Evolutionary conservation across 257 asterid species (phyloP).

Genomic region (Scutellaria barbata): DNA sequence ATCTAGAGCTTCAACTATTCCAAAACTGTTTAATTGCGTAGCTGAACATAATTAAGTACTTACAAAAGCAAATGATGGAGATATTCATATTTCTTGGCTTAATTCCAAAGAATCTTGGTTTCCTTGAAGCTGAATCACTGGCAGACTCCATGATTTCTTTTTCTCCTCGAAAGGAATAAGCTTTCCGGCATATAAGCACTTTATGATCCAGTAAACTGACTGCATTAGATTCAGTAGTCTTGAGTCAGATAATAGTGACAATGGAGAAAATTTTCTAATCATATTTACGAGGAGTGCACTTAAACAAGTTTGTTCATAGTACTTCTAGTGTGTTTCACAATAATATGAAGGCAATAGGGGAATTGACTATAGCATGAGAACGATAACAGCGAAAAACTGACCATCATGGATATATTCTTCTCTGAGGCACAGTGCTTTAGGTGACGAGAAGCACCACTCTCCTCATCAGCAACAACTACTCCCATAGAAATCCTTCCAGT

Average conservation of each 20-base stretch:
- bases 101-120: slow-evolving; percentile 43
- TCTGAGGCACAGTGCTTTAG: slow-evolving; percentile 75
- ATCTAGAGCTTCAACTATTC: slow-evolving; percentile 5
- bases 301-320: not conserved
- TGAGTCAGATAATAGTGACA: slow-evolving; percentile 22
- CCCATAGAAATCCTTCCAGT: slow-evolving; percentile 58
- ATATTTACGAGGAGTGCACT: not conserved
- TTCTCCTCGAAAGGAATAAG: slow-evolving; percentile 60
- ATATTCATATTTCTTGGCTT: slow-evolving; percentile 70
- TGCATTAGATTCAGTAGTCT: slow-evolving; percentile 47
- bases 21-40: not conserved
- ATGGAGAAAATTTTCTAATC: not conserved
- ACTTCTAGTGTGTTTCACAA: not conserved
- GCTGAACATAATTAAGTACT: slow-evolving; percentile 28
- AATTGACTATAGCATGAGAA: slow-evolving; percentile 19
- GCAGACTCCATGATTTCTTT: slow-evolving; percentile 33
- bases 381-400: slow-evolving; percentile 42
- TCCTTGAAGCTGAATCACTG: slow-evolving; percentile 44
- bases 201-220: slow-evolving; percentile 73
- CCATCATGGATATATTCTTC: slow-evolving; percentile 62
- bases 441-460: slow-evolving; percentile 66
- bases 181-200: slow-evolving; percentile 66
- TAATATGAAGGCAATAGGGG: not conserved
- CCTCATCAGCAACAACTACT: slow-evolving; percentile 60
- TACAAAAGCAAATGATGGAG: slow-evolving; percentile 25